These are phyloP conservation scores for Eleusine coracana DNA, from an alignment of 176 grass and related monocot species.

Conservation along the genomic window DNA sequence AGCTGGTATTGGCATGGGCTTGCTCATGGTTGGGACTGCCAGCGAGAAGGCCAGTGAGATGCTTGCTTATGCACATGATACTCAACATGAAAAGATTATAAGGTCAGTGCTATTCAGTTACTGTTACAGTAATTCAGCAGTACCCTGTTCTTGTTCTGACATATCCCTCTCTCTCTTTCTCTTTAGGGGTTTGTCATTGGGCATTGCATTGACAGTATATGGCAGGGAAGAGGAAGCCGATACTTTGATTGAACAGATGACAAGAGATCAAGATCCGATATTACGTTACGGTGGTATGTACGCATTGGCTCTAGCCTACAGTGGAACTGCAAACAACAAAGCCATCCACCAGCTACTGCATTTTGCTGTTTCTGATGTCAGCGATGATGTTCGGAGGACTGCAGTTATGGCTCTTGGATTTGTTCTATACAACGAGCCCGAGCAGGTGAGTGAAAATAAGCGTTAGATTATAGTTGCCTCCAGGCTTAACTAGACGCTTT, in stretches of 20 bases:
- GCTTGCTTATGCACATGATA: slow-evolving; percentile 98
- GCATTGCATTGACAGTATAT: slow-evolving; percentile 95
- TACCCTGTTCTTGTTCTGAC: slow-evolving; percentile 27
- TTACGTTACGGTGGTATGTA: slow-evolving; percentile 99
- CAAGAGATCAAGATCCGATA: slow-evolving; percentile 99
- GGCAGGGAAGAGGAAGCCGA: slow-evolving; percentile 97
- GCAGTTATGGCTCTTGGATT: slow-evolving; percentile 99
- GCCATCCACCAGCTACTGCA: slow-evolving; percentile 98
- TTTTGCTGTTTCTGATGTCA: slow-evolving; percentile 98
- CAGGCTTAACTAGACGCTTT: background rate
- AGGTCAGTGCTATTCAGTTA: slow-evolving; percentile 61
- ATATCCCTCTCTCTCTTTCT: slow-evolving; percentile 9
- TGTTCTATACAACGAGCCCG: slow-evolving; percentile 94
- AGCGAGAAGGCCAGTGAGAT: slow-evolving; percentile 91
- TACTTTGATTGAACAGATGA: slow-evolving; percentile 95
- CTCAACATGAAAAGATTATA: slow-evolving; percentile 99
- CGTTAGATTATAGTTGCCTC: slow-evolving; percentile 7
- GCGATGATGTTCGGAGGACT: slow-evolving; percentile 98
- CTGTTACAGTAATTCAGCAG: slow-evolving; percentile 11
- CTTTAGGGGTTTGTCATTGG: slow-evolving; percentile 82
- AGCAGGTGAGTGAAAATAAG: slow-evolving; percentile 62
- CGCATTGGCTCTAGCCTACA: slow-evolving; percentile 94
- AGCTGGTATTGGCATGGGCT: slow-evolving; percentile 97
- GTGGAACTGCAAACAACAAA: slow-evolving; percentile 96
- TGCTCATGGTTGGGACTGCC: slow-evolving; percentile 95